Evolutionary conservation across 371 early-diverging fungal genomes (phyloP).

Genomic region (Homolaphlyctis polyrhiza): DNA sequence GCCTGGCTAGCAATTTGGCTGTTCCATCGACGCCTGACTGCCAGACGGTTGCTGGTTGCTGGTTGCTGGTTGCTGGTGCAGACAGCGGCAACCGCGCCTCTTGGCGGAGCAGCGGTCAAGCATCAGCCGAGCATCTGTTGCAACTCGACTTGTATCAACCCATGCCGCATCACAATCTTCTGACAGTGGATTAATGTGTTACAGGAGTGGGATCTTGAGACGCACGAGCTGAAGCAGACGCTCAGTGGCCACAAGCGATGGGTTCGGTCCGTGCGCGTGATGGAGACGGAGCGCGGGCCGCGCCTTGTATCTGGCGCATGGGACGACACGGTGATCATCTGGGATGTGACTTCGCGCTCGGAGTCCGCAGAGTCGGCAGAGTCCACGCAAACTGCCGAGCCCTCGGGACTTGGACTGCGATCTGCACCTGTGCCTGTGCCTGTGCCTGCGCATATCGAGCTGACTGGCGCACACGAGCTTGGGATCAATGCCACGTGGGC

Average conservation of each 20-base stretch:
- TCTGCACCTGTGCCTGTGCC: too few species aligned
- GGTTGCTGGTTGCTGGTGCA: neutral
- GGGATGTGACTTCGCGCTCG: constrained; percentile 75
- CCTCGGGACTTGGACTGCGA: too few species aligned
- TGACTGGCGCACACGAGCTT: constrained; percentile 13
- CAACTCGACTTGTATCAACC: too few species aligned
- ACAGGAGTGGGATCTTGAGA: constrained; percentile 66
- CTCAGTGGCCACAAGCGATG: constrained; percentile 76
- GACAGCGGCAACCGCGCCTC: too few species aligned
- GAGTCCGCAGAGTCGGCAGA: too few species aligned
- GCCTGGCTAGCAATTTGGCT: too few species aligned
- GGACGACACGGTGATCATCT: constrained; percentile 87
- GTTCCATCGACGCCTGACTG: neutral
- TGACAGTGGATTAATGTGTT: neutral
- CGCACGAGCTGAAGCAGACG: constrained; percentile 61
- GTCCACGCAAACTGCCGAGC: too few species aligned
- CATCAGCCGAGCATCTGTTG: too few species aligned
- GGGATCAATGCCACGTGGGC: constrained; percentile 22
- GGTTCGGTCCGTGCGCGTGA: constrained; percentile 46
- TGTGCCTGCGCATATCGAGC: constrained; percentile 35
- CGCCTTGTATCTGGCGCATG: constrained; percentile 66
- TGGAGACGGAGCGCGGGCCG: neutral
- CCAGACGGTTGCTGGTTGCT: neutral
- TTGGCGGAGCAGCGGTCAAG: too few species aligned
- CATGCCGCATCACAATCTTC: too few species aligned